A percentile compares a stretch with the other conserved stretches of the same genome.
Evolutionary conservation across 2,329 filamentous ascomycete genomes (phyloP).

Genomic region (Ophiostoma novo-ulmi): DNA sequence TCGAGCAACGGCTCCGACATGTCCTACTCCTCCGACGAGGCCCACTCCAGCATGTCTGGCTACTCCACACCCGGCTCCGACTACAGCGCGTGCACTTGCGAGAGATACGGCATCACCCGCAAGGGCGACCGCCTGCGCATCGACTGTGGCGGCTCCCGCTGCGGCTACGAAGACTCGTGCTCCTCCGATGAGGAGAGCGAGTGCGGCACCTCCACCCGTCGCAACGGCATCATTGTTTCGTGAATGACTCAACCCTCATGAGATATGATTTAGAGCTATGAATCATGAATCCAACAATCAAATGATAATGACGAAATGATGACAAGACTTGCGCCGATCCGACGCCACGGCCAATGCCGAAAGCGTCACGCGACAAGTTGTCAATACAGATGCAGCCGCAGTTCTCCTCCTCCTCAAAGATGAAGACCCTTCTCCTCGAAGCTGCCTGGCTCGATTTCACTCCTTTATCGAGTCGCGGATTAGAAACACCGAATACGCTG

Average conservation of each 20-base stretch:
- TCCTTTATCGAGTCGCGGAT: conserved; percentile 23
- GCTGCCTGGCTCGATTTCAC: conserved; percentile 19
- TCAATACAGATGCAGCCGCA: not conserved
- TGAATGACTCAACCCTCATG: conserved; percentile 26
- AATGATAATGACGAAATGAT: not conserved
- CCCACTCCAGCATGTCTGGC: conserved; percentile 67
- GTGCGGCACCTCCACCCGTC: conserved; percentile 51
- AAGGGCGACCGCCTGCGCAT: conserved; percentile 90
- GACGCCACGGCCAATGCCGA: not conserved
- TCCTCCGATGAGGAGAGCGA: conserved; percentile 49
- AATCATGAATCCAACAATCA: not conserved
- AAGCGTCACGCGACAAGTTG: not conserved
- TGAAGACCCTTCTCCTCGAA: not conserved
- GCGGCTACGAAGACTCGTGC: conserved; percentile 72
- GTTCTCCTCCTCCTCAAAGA: not conserved
- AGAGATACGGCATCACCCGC: conserved; percentile 94
- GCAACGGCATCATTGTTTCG: conserved; percentile 59
- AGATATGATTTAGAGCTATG: not conserved
- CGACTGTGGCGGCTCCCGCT: conserved; percentile 86
- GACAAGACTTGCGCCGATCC: not conserved
- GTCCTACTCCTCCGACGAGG: conserved; percentile 67
- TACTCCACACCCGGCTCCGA: conserved; percentile 76
- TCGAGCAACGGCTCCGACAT: conserved; percentile 61
- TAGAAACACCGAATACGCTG: conserved; percentile 13
- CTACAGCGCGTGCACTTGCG: conserved; percentile 79